Conservation (phyloP, 345 rosid genomes). For the Draba incana region DNA sequence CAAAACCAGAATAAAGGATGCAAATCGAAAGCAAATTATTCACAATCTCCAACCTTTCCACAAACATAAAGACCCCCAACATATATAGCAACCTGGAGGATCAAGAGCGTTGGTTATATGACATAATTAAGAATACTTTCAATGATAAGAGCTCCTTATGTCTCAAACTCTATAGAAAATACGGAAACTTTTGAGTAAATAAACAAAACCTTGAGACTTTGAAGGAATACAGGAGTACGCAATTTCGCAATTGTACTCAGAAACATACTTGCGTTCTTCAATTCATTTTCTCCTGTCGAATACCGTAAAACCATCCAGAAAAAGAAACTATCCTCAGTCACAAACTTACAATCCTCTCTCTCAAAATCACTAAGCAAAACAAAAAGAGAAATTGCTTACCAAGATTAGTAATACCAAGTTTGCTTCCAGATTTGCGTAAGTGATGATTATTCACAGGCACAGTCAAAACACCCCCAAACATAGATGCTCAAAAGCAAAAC, state of each 20-base stretch:
- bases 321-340: constrained; percentile 54
- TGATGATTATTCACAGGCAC: constrained; percentile 67
- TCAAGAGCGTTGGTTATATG: constrained; percentile 19
- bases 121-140: not conserved
- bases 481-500: constrained; percentile 46
- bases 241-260: constrained; percentile 55
- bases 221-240: constrained; percentile 71
- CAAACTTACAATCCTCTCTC: not conserved
- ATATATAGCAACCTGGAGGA: constrained; percentile 79
- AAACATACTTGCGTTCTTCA: constrained; percentile 52
- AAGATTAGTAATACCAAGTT: constrained; percentile 61
- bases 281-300: constrained; percentile 48
- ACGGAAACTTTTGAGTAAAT: not conserved
- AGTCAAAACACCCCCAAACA: constrained; percentile 71
- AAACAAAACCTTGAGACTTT: constrained; percentile 78
- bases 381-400: constrained; percentile 46
- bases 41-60: constrained; percentile 68
- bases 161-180: not conserved
- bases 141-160: too few relatives aligned
- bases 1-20: constrained; percentile 1
- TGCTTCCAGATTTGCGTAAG: constrained; percentile 87
- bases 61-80: constrained; percentile 74
- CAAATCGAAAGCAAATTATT: constrained; percentile 6
- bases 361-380: constrained; percentile 7
- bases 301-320: constrained; percentile 53